Conservation (phyloP, 768 basidiomycete genomes). For the Lentinula aciculospora region DNA sequence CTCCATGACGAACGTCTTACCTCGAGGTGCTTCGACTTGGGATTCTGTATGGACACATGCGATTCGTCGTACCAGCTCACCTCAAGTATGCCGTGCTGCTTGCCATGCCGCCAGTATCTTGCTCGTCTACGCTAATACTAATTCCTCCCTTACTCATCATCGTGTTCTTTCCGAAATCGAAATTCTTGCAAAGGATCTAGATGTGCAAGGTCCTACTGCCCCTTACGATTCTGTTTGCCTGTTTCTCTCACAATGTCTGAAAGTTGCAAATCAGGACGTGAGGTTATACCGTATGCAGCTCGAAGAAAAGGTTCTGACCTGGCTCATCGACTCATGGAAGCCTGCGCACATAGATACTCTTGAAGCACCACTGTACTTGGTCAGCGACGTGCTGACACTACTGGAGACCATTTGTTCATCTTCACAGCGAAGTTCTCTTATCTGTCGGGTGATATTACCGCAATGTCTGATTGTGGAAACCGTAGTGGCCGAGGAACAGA, state of each 20-base stretch:
- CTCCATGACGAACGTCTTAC: slow-evolving; percentile 9
- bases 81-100: slow-evolving; percentile 73
- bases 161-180: slow-evolving; percentile 72
- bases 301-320: slow-evolving; percentile 80
- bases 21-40: slow-evolving; percentile 46
- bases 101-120: slow-evolving; percentile 63
- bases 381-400: slow-evolving; percentile 58
- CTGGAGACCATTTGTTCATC: slow-evolving; percentile 62
- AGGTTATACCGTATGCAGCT: slow-evolving; percentile 78
- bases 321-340: slow-evolving; percentile 75
- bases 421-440: slow-evolving; percentile 35
- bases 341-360: slow-evolving; percentile 28
- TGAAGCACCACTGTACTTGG: slow-evolving; percentile 45
- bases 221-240: slow-evolving; percentile 89
- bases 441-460: slow-evolving; percentile 56
- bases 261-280: slow-evolving; percentile 73
- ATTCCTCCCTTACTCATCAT: slow-evolving; percentile 43
- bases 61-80: slow-evolving; percentile 64
- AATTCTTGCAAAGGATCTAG: slow-evolving; percentile 72
- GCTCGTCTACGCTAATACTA: slow-evolving; percentile 30
- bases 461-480: slow-evolving; percentile 60
- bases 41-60: slow-evolving; percentile 79
- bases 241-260: slow-evolving; percentile 67
- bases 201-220: slow-evolving; percentile 83
- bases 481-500: slow-evolving; percentile 52